A percentile compares a stretch with the other conserved stretches of the same genome.
Evolutionary conservation across 352 stramenopile species (phyloP).

Genomic region (Globisporangium mamillatum): DNA sequence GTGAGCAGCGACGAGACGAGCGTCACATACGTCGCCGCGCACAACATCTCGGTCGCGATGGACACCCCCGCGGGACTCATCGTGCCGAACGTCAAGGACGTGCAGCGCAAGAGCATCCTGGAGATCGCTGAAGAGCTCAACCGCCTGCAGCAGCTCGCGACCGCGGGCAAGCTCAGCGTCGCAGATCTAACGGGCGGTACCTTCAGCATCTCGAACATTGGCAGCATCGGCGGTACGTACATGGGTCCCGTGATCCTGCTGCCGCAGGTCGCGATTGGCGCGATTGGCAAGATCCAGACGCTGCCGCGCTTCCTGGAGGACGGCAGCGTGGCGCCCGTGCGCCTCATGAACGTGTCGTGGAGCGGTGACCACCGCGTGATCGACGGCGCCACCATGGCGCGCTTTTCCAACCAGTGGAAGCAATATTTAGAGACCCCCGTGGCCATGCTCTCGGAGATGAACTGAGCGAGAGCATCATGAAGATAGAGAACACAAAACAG

Average conservation of each 20-base stretch:
- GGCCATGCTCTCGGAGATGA: slow-evolving; percentile 90
- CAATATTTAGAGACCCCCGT: slow-evolving; percentile 93
- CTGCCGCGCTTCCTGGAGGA: slow-evolving; percentile 92
- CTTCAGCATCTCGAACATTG: slow-evolving; percentile 93
- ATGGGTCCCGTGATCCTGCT: slow-evolving; percentile 94
- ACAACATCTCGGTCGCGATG: slow-evolving; percentile 99
- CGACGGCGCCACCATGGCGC: slow-evolving; percentile 97
- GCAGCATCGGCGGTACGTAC: slow-evolving; percentile 97
- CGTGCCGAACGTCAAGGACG: slow-evolving; percentile 95
- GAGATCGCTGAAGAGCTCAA: slow-evolving; percentile 86
- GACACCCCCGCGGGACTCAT: slow-evolving; percentile 95
- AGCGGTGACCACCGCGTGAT: slow-evolving; percentile 97
- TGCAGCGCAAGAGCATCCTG: slow-evolving; percentile 81
- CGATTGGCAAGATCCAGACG: slow-evolving; percentile 95
- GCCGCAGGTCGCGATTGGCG: slow-evolving; percentile 97
- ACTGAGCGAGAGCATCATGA: slow-evolving; percentile 29
- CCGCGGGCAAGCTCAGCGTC: slow-evolving; percentile 72
- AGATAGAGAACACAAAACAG: background rate
- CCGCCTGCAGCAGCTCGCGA: slow-evolving; percentile 84
- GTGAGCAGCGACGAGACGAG: slow-evolving; percentile 83
- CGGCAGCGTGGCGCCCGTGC: slow-evolving; percentile 78
- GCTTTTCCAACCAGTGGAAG: slow-evolving; percentile 98
- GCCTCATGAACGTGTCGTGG: slow-evolving; percentile 97
- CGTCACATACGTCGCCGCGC: slow-evolving; percentile 87
- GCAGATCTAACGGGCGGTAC: slow-evolving; percentile 91